A percentile compares a stretch with the other conserved stretches of the same genome.
Conservation (phyloP, 305 asterid genomes). For the Plantago rigida region DNA sequence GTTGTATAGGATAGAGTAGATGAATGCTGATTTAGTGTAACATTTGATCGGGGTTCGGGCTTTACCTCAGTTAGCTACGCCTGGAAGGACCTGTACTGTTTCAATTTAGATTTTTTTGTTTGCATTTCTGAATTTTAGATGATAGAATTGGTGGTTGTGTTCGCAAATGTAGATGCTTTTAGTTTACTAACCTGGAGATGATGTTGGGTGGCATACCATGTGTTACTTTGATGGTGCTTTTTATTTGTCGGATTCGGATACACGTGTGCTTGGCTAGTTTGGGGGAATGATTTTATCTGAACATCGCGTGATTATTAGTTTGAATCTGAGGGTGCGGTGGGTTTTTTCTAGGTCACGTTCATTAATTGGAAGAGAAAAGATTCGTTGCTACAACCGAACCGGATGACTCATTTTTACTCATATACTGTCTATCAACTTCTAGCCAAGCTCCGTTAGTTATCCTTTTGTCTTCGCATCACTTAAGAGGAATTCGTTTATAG, state of each 20-base stretch:
- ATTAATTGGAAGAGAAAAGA: background rate
- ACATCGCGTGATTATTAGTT: background rate
- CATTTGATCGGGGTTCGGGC: no score
- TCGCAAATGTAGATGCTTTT: background rate
- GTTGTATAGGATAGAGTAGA: background rate
- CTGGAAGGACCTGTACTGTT: no score
- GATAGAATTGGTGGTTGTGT: background rate
- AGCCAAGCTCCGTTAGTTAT: background rate
- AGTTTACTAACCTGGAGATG: background rate
- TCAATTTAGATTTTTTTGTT: no score
- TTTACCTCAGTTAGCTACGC: background rate
- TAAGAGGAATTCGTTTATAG: conserved; percentile 7
- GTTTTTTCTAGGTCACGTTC: background rate
- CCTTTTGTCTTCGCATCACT: background rate
- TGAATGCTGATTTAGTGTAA: conserved; percentile 1
- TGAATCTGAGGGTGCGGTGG: conserved; percentile 12
- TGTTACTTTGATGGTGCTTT: no score
- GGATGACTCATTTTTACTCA: background rate
- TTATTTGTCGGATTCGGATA: background rate
- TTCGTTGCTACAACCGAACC: no score
- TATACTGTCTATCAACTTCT: background rate
- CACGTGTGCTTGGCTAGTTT: conserved; percentile 1
- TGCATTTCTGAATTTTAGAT: no score
- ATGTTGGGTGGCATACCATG: no score
- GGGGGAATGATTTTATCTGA: conserved; percentile 2